Base-by-base conservation (phyloP, 2,329 filamentous ascomycete genomes). In the Alternaria gaisen region DNA sequence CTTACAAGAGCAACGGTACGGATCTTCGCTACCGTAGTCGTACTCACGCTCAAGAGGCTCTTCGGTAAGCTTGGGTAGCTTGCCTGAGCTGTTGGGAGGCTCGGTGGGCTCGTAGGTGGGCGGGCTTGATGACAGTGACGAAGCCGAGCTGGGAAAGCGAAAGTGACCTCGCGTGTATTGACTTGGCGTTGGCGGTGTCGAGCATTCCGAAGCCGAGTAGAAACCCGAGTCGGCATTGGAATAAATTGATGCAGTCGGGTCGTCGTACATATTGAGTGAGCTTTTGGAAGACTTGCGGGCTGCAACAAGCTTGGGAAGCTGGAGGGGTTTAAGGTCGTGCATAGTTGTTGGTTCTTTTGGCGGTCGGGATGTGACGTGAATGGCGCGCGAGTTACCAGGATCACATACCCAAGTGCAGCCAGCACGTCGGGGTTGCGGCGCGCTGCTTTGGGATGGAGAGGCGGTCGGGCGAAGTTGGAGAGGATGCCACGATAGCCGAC, bases 51-150 rank as follows among this genome's bases (percentile, higher is more conserved):
- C 91, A 42, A 88, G 80, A 2, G 91, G 89, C 72, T 97, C 93
- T 77, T 97, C 94, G 72, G 93, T 87, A 20, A 97, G 91, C 71
- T 95, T 91, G 16, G 92, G 91, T 63, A 97, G 83, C 79, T 92
- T 92, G 70, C 84, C 83, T 0, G 86, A 81, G 82, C 83, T 52
- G 81, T 85, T 60, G 84, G 89, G 61, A 84, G 90, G 56, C 84
- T 89, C 64, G 79, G 72, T 80, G 80, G 68, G 68, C 8, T 88
- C 88, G 68, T 80, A 80, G 5, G 77, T 74, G 20, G 84, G 81
- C 16, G 86, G 82, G 60, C 75, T 77, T 40, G 84, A 81, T 57
- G 91, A 90, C 58, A 92, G 83, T 5, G 93, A 97, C 1, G 93
- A 97, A 28, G 86, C 85, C 0, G 93, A 95, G 80, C 92, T 94